Evolutionary conservation across 2,329 filamentous ascomycete genomes (phyloP), one percentile per base, ranked within the genome.

Genomic region (Alternaria sp.): DNA sequence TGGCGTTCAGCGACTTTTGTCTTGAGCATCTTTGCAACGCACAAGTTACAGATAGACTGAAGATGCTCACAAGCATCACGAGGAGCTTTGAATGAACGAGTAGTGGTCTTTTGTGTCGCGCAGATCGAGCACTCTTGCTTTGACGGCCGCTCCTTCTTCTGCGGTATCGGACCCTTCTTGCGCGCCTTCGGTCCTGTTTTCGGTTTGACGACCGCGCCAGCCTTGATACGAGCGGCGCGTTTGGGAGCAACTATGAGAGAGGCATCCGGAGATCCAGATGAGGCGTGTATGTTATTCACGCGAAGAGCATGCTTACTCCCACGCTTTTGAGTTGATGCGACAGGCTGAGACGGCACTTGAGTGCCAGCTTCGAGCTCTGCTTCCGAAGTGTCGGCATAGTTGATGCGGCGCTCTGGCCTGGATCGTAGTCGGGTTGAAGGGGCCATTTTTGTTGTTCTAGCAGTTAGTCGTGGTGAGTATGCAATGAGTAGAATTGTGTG

Each of bases 51-150:
- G 18, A 61, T 67, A 24, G 47, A 41, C 9, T 59, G 24, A 53
- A 72, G 68, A 54, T 75, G 72, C 32, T 57, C 42, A 52, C 72
- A 74, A 2, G 26, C 38, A n/a, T 57, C 36, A 5, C 34, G 20
- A 11, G 59, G 18, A 1, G 39, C 38, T 20, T 56, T 66, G 64
- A 71, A 72, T 9, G 22, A 48, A 11, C 47, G 61, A 4, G 49
- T n/a, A 1, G 58, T 61, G 43, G 4, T 16, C 46, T 68, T 67
- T 4, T 43, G 38, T 4, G 30, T 39, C 7, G 48, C 62, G 42
- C 72, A 74, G 26, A 74, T 61, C 5, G 47, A 20, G 52, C 72
- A 73, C 24, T 72, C 66, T 30, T 53, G 67, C 46, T 61, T 63
- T 11, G 39, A 24, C 12, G 57, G 54, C 12, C 36, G 54, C 46